These are phyloP conservation scores for Trichoderma koningii DNA, from an alignment of 2,329 filamentous ascomycete genomes.

Conservation along the genomic window DNA sequence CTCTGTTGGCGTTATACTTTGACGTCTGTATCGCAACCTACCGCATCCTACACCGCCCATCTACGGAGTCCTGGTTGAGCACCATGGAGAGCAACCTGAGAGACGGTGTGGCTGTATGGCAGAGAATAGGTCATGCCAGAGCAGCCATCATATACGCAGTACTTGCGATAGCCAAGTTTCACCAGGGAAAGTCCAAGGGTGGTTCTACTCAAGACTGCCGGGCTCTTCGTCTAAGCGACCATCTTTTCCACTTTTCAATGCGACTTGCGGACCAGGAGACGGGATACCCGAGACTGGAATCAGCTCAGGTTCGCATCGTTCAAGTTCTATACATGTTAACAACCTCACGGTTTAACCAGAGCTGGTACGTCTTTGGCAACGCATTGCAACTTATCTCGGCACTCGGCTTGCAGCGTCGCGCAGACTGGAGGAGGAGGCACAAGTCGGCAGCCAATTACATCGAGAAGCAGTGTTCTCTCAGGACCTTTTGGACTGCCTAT, in stretches of 20 bases:
- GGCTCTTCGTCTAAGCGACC: conserved; percentile 39
- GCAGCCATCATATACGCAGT: conserved; percentile 52
- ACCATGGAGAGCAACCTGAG: conserved; percentile 44
- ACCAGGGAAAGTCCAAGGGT: conserved; percentile 45
- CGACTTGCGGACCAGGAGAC: conserved; percentile 51
- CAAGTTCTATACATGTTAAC: conserved; percentile 61
- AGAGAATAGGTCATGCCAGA: conserved; percentile 46
- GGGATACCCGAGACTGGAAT: conserved; percentile 56
- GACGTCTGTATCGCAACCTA: conserved; percentile 63
- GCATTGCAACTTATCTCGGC: conserved; percentile 54
- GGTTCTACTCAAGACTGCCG: conserved; percentile 33
- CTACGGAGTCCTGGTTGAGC: conserved; percentile 52
- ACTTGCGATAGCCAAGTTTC: conserved; percentile 51
- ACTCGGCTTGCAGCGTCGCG: conserved; percentile 42
- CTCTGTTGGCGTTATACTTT: conserved; percentile 56
- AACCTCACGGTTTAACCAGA: conserved; percentile 61
- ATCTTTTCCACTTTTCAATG: conserved; percentile 47
- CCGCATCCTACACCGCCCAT: conserved; percentile 57
- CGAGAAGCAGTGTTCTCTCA: conserved; percentile 54
- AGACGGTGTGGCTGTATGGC: conserved; percentile 41
- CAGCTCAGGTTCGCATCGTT: conserved; percentile 58
- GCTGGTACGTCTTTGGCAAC: conserved; percentile 62
- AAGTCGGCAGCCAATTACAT: conserved; percentile 44
- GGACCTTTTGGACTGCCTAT: conserved; percentile 65
- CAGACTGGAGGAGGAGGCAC: conserved; percentile 29